A percentile compares a stretch with the other conserved stretches of the same genome.
phyloP scores from a whole-genome alignment of 768 basidiomycete genomes.

The Candolleomyces eurysporus region DNA sequence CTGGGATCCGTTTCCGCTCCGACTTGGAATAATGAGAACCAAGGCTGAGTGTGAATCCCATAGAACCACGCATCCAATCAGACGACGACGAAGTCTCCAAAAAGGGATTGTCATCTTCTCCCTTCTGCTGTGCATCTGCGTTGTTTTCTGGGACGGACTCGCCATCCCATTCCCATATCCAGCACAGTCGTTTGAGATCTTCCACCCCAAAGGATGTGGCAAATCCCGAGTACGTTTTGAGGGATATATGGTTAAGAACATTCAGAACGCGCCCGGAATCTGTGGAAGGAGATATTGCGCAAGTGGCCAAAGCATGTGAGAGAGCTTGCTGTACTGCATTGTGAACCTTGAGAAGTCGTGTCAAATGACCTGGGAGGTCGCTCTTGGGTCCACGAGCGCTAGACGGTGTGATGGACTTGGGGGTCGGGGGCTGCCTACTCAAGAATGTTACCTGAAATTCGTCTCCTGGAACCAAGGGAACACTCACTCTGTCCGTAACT shows the following conservation, averaged over 20 bases:
- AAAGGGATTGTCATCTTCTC: slow-evolving; percentile 74
- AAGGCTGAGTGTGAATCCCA: slow-evolving; percentile 75
- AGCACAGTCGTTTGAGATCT: slow-evolving; percentile 75
- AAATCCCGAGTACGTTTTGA: slow-evolving; percentile 67
- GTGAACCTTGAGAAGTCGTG: slow-evolving; percentile 62
- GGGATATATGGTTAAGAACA: slow-evolving; percentile 74
- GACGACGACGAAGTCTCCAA: slow-evolving; percentile 39
- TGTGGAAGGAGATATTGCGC: slow-evolving; percentile 70
- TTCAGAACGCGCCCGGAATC: slow-evolving; percentile 76
- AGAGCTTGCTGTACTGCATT: slow-evolving; percentile 77
- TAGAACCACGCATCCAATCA: slow-evolving; percentile 78
- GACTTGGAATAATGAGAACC: slow-evolving; percentile 71
- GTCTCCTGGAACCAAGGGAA: slow-evolving; percentile 4
- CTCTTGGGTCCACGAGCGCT: slow-evolving; percentile 15
- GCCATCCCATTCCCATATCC: slow-evolving; percentile 89
- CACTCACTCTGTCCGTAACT: slow-evolving; percentile 55
- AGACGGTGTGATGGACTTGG: slow-evolving; percentile 43
- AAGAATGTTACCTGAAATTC: background rate
- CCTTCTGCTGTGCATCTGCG: slow-evolving; percentile 6
- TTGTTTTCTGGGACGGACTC: slow-evolving; percentile 31
- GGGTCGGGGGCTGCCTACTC: slow-evolving; percentile 52
- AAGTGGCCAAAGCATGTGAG: slow-evolving; percentile 82
- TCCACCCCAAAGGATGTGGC: slow-evolving; percentile 61
- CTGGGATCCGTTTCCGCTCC: slow-evolving; percentile 66
- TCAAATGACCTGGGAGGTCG: slow-evolving; percentile 54